Percentiles rank a stretch among this genome's conserved stretches.
Evolutionary conservation across 768 basidiomycete species (phyloP).

Genomic region (Russula emetica): DNA sequence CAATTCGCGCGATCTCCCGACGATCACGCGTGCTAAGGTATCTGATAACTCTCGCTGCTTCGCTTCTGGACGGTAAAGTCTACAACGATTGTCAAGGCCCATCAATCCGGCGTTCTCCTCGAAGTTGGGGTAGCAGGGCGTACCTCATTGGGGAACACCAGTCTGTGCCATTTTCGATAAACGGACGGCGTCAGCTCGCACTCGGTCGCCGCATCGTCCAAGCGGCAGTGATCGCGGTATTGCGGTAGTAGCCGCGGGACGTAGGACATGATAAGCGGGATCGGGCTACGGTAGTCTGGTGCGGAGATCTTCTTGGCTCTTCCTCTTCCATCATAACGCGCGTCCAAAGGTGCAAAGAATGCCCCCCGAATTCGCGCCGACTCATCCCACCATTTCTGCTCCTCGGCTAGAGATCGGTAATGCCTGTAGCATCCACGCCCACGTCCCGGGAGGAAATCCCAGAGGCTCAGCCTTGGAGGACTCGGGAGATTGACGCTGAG

Average conservation of each 20-base stretch:
- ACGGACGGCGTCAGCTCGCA: slow-evolving; percentile 35
- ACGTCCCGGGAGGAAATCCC: slow-evolving; percentile 17
- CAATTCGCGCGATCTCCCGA: slow-evolving; percentile 41
- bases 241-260: slow-evolving; percentile 39
- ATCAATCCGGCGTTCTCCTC: neutral
- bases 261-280: slow-evolving; percentile 35
- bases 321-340: neutral
- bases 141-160: slow-evolving; percentile 43
- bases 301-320: neutral
- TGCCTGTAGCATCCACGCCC: slow-evolving; percentile 4
- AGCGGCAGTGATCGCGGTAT: slow-evolving; percentile 33
- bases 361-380: slow-evolving; percentile 32
- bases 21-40: slow-evolving; percentile 39
- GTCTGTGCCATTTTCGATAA: slow-evolving; percentile 47
- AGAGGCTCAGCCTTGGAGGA: slow-evolving; percentile 6
- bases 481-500: slow-evolving; percentile 1
- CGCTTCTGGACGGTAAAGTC: slow-evolving; percentile 37
- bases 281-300: neutral
- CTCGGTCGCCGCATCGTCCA: slow-evolving; percentile 29
- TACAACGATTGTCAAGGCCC: slow-evolving; percentile 26
- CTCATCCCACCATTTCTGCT: slow-evolving; percentile 35
- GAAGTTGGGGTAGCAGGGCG: neutral
- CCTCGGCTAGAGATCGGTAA: slow-evolving; percentile 30
- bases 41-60: slow-evolving; percentile 37
- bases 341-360: slow-evolving; percentile 30